Percentiles rank a stretch among this genome's conserved stretches.
These are phyloP conservation scores for Eucalyptus brandiana DNA, from an alignment of 345 rosid species.

Conservation along the genomic window DNA sequence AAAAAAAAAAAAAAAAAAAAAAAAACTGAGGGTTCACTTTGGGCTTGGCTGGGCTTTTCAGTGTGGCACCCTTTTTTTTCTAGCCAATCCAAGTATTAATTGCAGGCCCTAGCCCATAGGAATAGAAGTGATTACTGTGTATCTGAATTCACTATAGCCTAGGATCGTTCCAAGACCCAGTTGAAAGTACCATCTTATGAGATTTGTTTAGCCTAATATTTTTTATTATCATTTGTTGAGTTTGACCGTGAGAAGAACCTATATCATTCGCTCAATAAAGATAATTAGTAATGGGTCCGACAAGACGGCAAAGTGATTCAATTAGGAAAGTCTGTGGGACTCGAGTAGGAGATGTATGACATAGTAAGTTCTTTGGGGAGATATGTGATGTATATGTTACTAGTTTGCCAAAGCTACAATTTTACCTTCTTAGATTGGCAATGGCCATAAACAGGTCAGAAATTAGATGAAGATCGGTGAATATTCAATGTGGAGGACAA, in stretches of 20 bases:
- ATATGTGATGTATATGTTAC: neutral
- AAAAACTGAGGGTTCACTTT: neutral
- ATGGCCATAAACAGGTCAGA: neutral
- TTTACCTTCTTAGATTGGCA: neutral
- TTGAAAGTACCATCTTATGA: neutral
- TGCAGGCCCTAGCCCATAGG: neutral
- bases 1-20: too few relatives aligned
- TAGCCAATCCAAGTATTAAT: neutral
- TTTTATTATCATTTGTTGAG: neutral
- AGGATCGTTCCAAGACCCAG: neutral
- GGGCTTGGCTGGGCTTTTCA: neutral
- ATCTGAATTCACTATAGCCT: neutral
- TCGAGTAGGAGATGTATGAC: neutral
- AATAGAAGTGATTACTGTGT: neutral
- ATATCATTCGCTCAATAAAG: neutral
- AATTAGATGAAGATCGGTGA: neutral
- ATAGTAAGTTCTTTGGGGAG: rapidly evolving
- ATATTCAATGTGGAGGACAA: neutral
- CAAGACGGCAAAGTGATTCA: neutral
- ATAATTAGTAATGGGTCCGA: neutral
- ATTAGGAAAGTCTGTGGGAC: neutral
- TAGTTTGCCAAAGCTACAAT: neutral
- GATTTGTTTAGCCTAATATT: neutral
- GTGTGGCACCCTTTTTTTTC: neutral
- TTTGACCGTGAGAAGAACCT: neutral